Evolutionary conservation across 139 green algal genomes (phyloP).

Genomic region (Coccomyxa sp.): DNA sequence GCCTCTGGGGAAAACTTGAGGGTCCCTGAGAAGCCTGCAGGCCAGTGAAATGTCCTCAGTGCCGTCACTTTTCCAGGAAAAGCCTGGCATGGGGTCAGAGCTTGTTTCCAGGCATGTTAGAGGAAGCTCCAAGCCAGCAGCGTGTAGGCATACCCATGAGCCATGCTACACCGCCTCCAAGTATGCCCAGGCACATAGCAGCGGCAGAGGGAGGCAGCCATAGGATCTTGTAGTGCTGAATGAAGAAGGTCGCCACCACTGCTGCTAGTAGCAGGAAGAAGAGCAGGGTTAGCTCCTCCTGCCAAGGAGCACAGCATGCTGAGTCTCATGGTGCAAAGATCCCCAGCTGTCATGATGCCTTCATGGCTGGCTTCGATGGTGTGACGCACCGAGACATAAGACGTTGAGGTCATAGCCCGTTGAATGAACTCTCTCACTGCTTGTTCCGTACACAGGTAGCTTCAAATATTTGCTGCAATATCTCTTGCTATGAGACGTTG

Average conservation of each 20-base stretch:
- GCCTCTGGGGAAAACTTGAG: conserved; percentile 41
- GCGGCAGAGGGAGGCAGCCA: conserved; percentile 35
- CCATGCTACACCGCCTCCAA: conserved; percentile 17
- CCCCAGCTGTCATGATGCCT: too few relatives aligned
- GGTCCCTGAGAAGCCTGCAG: conserved; percentile 23
- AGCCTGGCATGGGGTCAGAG: background rate
- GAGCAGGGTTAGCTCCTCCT: conserved; percentile 44
- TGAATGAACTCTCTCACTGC: too few relatives aligned
- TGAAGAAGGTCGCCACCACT: conserved; percentile 42
- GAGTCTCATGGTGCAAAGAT: too few relatives aligned
- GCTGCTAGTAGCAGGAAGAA: conserved; percentile 46
- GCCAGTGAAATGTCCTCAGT: background rate
- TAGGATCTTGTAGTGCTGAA: conserved; percentile 37
- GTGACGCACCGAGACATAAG: background rate
- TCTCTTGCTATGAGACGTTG: too few relatives aligned
- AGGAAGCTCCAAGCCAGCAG: background rate
- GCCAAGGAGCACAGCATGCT: background rate
- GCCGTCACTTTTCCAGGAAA: too few relatives aligned
- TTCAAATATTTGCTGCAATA: too few relatives aligned
- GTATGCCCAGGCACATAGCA: conserved; percentile 47
- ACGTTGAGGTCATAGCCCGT: background rate
- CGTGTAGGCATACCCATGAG: conserved; percentile 13
- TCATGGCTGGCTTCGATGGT: too few relatives aligned
- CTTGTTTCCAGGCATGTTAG: background rate
- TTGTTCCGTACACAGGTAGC: too few relatives aligned